Base-by-base conservation (phyloP, 2,329 filamentous ascomycete genomes). In the Nigrospora osmanthi region DNA sequence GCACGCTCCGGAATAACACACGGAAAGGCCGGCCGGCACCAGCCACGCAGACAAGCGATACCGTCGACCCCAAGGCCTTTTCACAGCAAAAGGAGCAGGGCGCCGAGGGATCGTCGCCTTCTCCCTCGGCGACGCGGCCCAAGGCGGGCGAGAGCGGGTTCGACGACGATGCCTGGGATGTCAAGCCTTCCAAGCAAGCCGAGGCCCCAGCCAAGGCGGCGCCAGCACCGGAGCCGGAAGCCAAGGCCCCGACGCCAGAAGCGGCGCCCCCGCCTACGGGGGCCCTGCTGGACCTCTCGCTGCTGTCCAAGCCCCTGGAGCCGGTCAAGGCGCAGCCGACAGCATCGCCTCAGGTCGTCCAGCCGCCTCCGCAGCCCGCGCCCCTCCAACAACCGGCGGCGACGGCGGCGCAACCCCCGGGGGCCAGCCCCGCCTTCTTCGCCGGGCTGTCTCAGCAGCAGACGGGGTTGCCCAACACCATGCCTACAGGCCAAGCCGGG, bases 91-190 rank as follows among this genome's bases (percentile, higher is more conserved):
- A 76, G 41, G 70, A 72, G 3, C 60, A 65, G 14, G 60, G 64
- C 19, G 61, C 62, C 4, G 67, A 69, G 16, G 66, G 66, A 32
- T 54, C 68, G 4, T 64, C 71, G 45, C 72, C 63, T 11, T 56
- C 61, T 2, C 54, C 62, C 12, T 50, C 58, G 14, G 49, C 52
- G 6, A 38, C 49, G 31, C 51, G 51, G 17, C 38, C 71, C 49
- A 59, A 54, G 42, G 53, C 58, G 34, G 61, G 59, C 49, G 13
- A 53, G 54, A 28, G 70, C 73, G 88, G 88, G 3, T 97, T 97
- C 58, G 93, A 98, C 42, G 93, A 97, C 58, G 89, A 97, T 69
- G 93, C 93, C 10, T 98, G 93, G 93, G 88, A 94, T 57, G 85
- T 95, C 41, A 96, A 96, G 68, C 87, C 89, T 15, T 78, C 85